These are phyloP conservation scores for Phyllosticta citriasiana DNA, from an alignment of 2,329 filamentous ascomycete genomes.

Conservation along the genomic window DNA sequence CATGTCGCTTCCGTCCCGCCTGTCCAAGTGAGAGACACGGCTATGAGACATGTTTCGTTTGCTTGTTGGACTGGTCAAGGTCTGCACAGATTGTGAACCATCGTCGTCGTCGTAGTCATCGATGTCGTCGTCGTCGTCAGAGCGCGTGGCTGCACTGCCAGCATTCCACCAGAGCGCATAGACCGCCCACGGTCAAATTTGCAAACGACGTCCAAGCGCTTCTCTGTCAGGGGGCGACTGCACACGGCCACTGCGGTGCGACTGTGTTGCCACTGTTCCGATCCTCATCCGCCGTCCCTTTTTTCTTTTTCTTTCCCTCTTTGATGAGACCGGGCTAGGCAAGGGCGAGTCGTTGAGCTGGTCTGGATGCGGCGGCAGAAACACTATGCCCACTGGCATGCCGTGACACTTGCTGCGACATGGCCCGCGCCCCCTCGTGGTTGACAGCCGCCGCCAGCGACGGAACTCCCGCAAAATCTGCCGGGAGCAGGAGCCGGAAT, in stretches of 20 bases:
- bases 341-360: not conserved
- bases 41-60: not conserved
- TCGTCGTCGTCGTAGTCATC: not conserved
- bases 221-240: not conserved
- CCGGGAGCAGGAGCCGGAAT: not conserved
- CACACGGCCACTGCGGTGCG: not conserved
- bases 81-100: no score
- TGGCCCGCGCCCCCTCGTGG: not conserved
- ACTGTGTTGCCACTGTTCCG: not conserved
- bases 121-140: not conserved
- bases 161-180: not conserved
- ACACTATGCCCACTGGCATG: not conserved
- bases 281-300: not conserved
- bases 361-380: not conserved
- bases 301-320: not conserved
- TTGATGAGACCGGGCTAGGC: not conserved
- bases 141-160: not conserved
- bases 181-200: not conserved
- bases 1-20: not conserved
- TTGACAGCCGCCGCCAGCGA: not conserved
- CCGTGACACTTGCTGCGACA: not conserved
- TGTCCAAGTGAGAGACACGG: not conserved
- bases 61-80: not conserved
- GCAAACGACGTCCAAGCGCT: not conserved
- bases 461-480: not conserved